Base-by-base conservation (phyloP, 495 filamentous ascomycete species). In the Podospora anserina region DNA sequence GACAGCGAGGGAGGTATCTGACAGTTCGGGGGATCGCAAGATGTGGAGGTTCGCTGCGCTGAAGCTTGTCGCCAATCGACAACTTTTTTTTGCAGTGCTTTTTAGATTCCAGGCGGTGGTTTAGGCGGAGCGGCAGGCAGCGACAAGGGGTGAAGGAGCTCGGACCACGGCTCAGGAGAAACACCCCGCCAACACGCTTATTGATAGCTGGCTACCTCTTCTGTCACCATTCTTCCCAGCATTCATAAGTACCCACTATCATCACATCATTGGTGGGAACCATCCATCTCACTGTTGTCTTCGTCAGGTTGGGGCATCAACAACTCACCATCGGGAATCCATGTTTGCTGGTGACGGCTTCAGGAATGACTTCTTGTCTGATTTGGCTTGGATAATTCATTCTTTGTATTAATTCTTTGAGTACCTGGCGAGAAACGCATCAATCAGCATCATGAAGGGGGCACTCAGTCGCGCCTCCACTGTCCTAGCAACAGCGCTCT, bases 11-110 rank as follows among this genome's bases (percentile, higher is more conserved):
- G 32, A 64, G 53, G 13, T 64, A 59, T 69, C 56, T 57, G 63
- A 56, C 57, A 26, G 66, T 65, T 57, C 4, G 66, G 64, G 64
- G 58, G 59, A 63, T 39, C 55, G 63, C 65, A 32, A 27, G 58
- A 26, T 53, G 66, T 67, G 64, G 67, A 71, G 70, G 60, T 65
- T 67, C 66, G 55, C 69, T 72, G 59, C 63, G 60, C 53, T 60
- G 67, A 19, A 69, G 76, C 75, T 73, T 74, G 55, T 68, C 53
- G 34, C 65, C 61, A 66, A 61, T 65, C 71, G 66, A 58, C 68
- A 78, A 77, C 76, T 79, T 81, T 81, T 82, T 58, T 81, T 75
- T 68, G 60, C 61, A 63, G 49, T 65, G 67, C 58, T 69, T 72
- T 72, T 74, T 75, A 70, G 68, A 61, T 66, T 63, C 72, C 68